Evolutionary conservation across 2,329 filamentous ascomycete species (phyloP).

Genomic region (Magnaporthiopsis rhizophila): DNA sequence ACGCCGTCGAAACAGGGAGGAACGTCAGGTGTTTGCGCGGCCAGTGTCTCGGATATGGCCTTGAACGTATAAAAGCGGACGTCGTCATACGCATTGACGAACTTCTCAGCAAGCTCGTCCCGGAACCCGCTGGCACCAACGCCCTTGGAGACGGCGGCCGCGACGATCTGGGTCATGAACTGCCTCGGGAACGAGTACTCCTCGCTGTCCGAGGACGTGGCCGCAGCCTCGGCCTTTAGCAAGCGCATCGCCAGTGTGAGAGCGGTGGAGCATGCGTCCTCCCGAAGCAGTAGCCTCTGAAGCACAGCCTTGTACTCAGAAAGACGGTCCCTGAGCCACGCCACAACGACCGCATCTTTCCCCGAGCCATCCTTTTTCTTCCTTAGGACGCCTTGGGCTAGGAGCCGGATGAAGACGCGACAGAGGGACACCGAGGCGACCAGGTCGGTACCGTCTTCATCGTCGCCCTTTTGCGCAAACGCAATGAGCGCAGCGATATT

Average conservation of each 20-base stretch:
- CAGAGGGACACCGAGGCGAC: constrained; percentile 75
- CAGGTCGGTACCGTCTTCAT: constrained; percentile 46
- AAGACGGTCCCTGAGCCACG: constrained; percentile 72
- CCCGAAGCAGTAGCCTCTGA: constrained; percentile 49
- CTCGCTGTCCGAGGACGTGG: constrained; percentile 38
- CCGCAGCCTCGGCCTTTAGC: constrained; percentile 62
- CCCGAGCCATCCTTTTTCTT: constrained; percentile 59
- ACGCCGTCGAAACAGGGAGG: constrained; percentile 44
- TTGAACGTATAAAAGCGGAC: constrained; percentile 76
- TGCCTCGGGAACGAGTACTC: constrained; percentile 61
- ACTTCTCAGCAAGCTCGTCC: constrained; percentile 69
- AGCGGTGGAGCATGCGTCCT: constrained; percentile 56
- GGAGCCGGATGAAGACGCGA: constrained; percentile 74
- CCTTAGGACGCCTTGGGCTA: constrained; percentile 63
- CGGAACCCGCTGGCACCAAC: constrained; percentile 52
- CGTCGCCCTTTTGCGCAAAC: constrained; percentile 41
- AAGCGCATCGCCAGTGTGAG: constrained; percentile 77
- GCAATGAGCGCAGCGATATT: constrained; percentile 70
- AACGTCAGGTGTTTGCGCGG: constrained; percentile 16
- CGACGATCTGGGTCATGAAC: constrained; percentile 59
- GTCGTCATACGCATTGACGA: constrained; percentile 73
- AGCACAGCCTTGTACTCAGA: constrained; percentile 61
- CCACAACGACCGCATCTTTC: constrained; percentile 64
- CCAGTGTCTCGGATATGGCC: constrained; percentile 37
- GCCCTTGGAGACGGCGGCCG: constrained; percentile 46